A percentile compares a stretch with the other conserved stretches of the same genome.
These are phyloP conservation scores for Aspergillus sclerotioniger DNA, from an alignment of 495 filamentous ascomycete species.

Conservation along the genomic window DNA sequence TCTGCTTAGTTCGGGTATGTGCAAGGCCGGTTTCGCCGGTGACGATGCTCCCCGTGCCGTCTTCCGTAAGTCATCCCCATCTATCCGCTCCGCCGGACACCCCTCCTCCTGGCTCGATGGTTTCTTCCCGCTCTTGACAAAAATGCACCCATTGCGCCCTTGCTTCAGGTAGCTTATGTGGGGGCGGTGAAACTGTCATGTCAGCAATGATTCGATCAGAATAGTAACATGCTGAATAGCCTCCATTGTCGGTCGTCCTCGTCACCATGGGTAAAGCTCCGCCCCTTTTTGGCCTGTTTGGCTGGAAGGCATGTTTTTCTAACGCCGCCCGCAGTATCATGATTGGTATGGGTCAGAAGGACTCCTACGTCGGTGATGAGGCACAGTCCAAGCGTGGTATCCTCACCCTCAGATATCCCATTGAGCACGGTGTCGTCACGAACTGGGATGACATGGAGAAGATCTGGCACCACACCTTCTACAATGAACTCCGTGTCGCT, in stretches of 20 bases:
- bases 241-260: slow-evolving; percentile 98
- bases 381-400: slow-evolving; percentile 99
- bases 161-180: slow-evolving; percentile 23
- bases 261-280: slow-evolving; percentile 93
- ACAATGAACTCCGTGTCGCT: slow-evolving; percentile 99
- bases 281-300: background rate
- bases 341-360: slow-evolving; percentile 99
- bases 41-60: slow-evolving; percentile 99
- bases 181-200: slow-evolving; percentile 8
- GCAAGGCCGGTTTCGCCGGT: slow-evolving; percentile 99
- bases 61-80: slow-evolving; percentile 85
- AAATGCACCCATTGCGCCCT: slow-evolving; percentile 24
- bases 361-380: slow-evolving; percentile 99
- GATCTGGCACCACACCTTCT: slow-evolving; percentile 99
- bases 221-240: slow-evolving; percentile 53
- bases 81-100: background rate
- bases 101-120: slow-evolving; percentile 2
- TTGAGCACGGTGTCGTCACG: slow-evolving; percentile 99
- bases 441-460: slow-evolving; percentile 99
- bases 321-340: slow-evolving; percentile 73
- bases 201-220: slow-evolving; percentile 3
- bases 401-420: slow-evolving; percentile 97
- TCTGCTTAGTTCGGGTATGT: slow-evolving; percentile 92
- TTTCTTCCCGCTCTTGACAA: slow-evolving; percentile 17
- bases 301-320: background rate